phyloP scores from a whole-genome alignment of 805 yeast genomes.

The Limtongozyma cylindracea region DNA sequence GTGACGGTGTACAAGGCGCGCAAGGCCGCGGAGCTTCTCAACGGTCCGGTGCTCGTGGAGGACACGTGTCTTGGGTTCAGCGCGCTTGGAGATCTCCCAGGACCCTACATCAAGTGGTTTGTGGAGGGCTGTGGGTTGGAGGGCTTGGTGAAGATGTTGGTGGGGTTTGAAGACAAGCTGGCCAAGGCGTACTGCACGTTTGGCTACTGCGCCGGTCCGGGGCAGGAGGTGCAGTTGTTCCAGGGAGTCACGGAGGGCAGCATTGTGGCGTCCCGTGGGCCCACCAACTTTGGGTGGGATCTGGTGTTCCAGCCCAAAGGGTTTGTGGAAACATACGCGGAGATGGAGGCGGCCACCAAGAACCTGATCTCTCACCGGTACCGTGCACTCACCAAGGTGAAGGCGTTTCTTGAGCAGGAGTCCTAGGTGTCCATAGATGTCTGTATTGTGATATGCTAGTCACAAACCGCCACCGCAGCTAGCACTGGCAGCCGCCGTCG shows the following conservation, averaged over 20 bases:
- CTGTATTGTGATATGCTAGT: too few relatives aligned
- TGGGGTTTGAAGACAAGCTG: conserved; percentile 56
- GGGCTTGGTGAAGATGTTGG: conserved; percentile 56
- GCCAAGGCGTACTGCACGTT: conserved; percentile 85
- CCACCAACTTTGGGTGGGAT: conserved; percentile 79
- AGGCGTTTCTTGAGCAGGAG: background rate
- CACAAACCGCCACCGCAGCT: too few relatives aligned
- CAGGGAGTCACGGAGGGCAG: conserved; percentile 67
- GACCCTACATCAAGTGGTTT: conserved; percentile 92
- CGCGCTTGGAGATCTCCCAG: conserved; percentile 68
- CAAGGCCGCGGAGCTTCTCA: conserved; percentile 34
- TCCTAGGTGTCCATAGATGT: too few relatives aligned
- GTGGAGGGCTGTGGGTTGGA: conserved; percentile 46
- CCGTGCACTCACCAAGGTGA: conserved; percentile 26
- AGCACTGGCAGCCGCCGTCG: too few relatives aligned
- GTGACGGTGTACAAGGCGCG: conserved; percentile 63
- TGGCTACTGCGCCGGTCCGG: conserved; percentile 76
- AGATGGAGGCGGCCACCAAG: conserved; percentile 55
- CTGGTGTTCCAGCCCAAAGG: conserved; percentile 73
- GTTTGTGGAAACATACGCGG: conserved; percentile 48
- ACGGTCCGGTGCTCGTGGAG: conserved; percentile 80
- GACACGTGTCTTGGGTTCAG: conserved; percentile 78
- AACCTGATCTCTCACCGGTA: conserved; percentile 74
- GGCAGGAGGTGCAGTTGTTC: conserved; percentile 42
- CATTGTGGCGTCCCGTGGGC: conserved; percentile 62